Evolutionary conservation across 1,284 basidiomycete genomes (phyloP), one percentile per base, ranked within the genome.

Genomic region (Microbotryum scabiosae): DNA sequence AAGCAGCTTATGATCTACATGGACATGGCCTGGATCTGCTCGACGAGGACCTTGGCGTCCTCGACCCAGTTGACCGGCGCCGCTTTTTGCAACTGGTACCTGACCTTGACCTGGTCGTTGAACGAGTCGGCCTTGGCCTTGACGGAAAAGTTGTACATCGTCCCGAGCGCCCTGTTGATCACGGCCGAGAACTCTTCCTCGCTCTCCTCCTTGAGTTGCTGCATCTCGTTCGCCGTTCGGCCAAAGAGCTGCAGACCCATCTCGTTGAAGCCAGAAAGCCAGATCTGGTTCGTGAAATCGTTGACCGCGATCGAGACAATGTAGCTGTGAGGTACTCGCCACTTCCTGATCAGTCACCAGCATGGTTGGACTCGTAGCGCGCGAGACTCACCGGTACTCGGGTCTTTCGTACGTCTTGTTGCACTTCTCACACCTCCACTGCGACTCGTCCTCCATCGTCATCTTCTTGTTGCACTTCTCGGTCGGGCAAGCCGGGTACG

Each of bases 191-290:
- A 90, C 59, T 81, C 80, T 23, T 74, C 72, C 12, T 88, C 87
- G 71, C 87, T 81, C 16, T 80, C 79, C 16, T 86, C 82, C 82
- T 82, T 87, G 63, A 91, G 78, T 43, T 80, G 79, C 62, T 87
- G 77, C 36, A 97, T 76, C 49, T 94, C 85, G 71, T 91, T 84
- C 18, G 91, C 96, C 21, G 82, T 77, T 78, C 85, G 85, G 41
- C 84, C 87, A 66, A 98, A 84, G 16, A 97, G 76, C 23, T 79
- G 78, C 61, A 84, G 75, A 3, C 92, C 94, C 32, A 88, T 84
- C 18, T 98, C 96, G 74, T 98, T 97, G 80, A 98, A 98, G 1
- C 90, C 91, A 62, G 88, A 88, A 49, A 98, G 78, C 94, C 94
- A 99, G 28, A 86, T 82, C 73, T 92, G 88, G 23, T 85, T 86